Base-by-base conservation (phyloP, 208 protist species). In the Wallacemonas sp. region DNA sequence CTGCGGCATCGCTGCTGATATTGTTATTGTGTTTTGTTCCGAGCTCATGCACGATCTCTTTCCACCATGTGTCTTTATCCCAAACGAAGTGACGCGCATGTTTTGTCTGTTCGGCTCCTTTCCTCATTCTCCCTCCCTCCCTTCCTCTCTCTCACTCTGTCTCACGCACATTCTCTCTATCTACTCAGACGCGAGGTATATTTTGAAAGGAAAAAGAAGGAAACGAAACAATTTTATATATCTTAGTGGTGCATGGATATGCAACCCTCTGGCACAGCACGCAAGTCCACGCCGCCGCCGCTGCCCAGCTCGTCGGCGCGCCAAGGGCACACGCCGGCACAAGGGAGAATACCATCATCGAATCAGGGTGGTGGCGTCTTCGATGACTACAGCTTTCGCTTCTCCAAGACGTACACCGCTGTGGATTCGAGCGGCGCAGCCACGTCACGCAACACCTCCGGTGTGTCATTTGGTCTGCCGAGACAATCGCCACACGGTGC, bases 341-440 rank as follows among this genome's bases (percentile, higher is more conserved):
- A 27, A 8, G 30, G 30, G 3, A n/a, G 38, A 6, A n/a, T n/a
- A n/a, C n/a, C n/a, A n/a, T n/a, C n/a, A n/a, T n/a, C n/a, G n/a
- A 11, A 31, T 0, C 30, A 31, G 31, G 24, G 6, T 21, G 56
- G 69, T 36, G 62, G 69, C 31, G 38, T 77, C 42, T 71, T 65
- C 28, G 46, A 66, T 2, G 68, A 79, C 65, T 74, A 60, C 61
- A 45, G 54, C 26, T 79, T 79, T 58, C 38, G 68, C n/a, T 79
- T 79, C 27, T 65, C 62, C 19, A 41, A 45, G 14, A 69, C 64
- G 3, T 79, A 79, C 68, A 75, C 63, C 2, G 68, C 51, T 1
- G 54, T 71, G 30, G 70, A 75, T 2, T 21, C 30, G n/a, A 14
- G 33, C 26, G n/a, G 9, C 45, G n/a, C 22, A 54, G 46, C 24